Evolutionary conservation across 306 rosid genomes (phyloP).

Genomic region (Carpinus viminea): DNA sequence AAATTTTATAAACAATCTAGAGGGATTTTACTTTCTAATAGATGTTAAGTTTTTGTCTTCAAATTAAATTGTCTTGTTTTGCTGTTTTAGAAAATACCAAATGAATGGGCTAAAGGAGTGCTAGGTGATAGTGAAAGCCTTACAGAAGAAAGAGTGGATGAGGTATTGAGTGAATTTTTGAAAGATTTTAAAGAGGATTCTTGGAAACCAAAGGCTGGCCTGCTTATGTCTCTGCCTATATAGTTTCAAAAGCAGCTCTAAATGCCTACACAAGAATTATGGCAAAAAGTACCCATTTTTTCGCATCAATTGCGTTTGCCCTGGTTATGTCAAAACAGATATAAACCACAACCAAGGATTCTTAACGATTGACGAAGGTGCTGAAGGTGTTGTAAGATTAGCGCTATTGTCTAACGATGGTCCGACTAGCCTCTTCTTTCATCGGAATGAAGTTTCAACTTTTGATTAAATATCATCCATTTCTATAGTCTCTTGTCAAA

Average conservation of each 20-base stretch:
- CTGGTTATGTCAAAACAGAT: constrained; percentile 14
- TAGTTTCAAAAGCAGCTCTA: constrained; percentile 16
- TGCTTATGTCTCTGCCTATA: background rate
- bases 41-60: background rate
- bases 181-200: constrained; percentile 16
- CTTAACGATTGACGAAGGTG: background rate
- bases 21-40: no score
- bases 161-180: constrained; percentile 6
- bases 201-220: constrained; percentile 18
- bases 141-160: constrained; percentile 22
- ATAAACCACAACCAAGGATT: background rate
- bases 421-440: constrained; percentile 16
- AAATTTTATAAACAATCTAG: no score
- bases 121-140: constrained; percentile 1
- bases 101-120: constrained; percentile 10
- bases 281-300: constrained; percentile 5
- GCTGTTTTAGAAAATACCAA: background rate
- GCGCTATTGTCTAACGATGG: background rate
- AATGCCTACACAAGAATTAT: constrained; percentile 29
- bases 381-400: background rate
- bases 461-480: background rate
- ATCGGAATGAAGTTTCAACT: background rate
- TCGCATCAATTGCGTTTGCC: constrained; percentile 6
- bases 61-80: no score
- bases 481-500: background rate